phyloP scores from a whole-genome alignment of 306 rosid genomes.

The Fragaria ananassa region DNA sequence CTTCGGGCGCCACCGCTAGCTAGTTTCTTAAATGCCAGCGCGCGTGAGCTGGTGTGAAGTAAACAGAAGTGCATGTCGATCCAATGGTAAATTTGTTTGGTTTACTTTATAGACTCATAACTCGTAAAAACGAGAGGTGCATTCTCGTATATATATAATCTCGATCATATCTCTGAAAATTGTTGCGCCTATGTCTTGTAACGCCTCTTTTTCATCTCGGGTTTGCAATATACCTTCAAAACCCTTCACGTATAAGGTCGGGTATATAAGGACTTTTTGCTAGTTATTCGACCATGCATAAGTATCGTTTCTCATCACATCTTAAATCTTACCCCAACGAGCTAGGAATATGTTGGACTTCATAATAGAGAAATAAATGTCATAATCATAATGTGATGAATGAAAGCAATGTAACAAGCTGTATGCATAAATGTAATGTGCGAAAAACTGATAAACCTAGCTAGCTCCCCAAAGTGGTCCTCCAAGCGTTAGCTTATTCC shows the following conservation, averaged over 20 bases:
- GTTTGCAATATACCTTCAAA: too few species aligned
- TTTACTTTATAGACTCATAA: too few species aligned
- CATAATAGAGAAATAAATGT: background rate
- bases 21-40: background rate
- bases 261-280: background rate
- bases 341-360: background rate
- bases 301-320: too few species aligned
- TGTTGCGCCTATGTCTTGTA: too few species aligned
- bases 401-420: slow-evolving; percentile 18
- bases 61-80: background rate
- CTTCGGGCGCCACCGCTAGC: background rate
- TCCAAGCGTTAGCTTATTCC: background rate
- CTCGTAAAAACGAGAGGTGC: too few species aligned
- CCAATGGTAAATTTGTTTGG: background rate
- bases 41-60: background rate
- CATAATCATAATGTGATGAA: background rate
- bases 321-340: background rate
- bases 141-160: too few species aligned
- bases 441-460: background rate
- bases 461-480: slow-evolving; percentile 43
- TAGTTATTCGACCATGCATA: too few species aligned
- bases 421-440: slow-evolving; percentile 2
- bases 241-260: background rate
- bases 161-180: too few species aligned
- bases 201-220: too few species aligned